Base-by-base conservation (phyloP, 345 rosid genomes). In the Moricandia moricandioides region DNA sequence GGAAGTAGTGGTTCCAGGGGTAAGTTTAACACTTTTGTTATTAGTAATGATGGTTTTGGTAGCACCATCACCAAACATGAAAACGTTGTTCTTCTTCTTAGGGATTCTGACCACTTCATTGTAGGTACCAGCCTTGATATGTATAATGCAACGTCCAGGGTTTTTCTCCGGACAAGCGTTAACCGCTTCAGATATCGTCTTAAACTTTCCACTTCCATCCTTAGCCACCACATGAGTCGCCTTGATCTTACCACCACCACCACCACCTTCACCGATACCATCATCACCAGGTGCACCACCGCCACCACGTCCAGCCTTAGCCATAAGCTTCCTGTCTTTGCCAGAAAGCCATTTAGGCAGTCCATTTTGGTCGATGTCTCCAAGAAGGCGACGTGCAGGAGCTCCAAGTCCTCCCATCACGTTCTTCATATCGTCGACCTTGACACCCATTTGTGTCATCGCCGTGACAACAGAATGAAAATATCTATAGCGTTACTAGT, bases 31-130 rank as follows among this genome's bases (percentile, higher is more conserved):
- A 71, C 84, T 81, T 75, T 62, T 85, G 72, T 71, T 77, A n/a
- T 81, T 82, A 0, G 91, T 87, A 33, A 91, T 72, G 34, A 88
- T 81, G 8, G 96, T 87, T 78, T 80, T 74, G 59, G 83, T 70
- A 0, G 92, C 87, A 13, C 96, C 96, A 59, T 89, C 97, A 31
- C 93, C 96, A 34, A 86, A 88, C 78, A 90, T 85, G 72, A 84
- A 82, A 8, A 90, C 70, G 60, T 90, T 88, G 51, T 75, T 75
- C 78, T 82, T 78, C 13, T 80, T 72, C 78, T 82, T 86, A 24
- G 81, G 80, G 16, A 91, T 76, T 0, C 24, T 77, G 37, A 89
- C 63, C 5, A 60, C 34, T 62, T 89, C 91, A 3, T 78, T 14
- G 65, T 91, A 89, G 26, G 75, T 17, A 52, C 93, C 97, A 11